phyloP scores from a whole-genome alignment of 345 rosid genomes.

The Populus euphratica region DNA sequence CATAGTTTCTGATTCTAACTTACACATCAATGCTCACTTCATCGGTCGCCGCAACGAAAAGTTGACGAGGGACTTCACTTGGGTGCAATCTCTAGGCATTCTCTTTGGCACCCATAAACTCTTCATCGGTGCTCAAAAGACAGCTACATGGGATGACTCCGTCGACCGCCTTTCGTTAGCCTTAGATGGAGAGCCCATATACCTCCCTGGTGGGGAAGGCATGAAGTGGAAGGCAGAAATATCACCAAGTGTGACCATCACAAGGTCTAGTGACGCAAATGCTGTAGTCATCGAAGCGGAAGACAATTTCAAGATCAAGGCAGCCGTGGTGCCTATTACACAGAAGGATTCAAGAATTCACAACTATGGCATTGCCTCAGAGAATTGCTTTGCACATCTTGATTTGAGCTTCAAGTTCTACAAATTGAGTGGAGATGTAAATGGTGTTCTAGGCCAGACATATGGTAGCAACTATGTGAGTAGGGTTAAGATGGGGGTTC shows the following conservation, averaged over 20 bases:
- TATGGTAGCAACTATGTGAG: conserved; percentile 46
- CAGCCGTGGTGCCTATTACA: conserved; percentile 25
- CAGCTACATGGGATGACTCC: conserved; percentile 29
- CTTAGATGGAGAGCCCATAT: conserved; percentile 20
- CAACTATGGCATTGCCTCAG: conserved; percentile 33
- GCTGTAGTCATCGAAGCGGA: conserved; percentile 15
- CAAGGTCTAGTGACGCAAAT: conserved; percentile 11
- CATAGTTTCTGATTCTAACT: conserved; percentile 28
- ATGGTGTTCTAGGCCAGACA: conserved; percentile 58
- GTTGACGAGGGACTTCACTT: conserved; percentile 29
- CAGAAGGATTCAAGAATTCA: conserved; percentile 25
- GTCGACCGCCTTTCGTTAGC: conserved; percentile 24
- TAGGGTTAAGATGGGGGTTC: conserved; percentile 49
- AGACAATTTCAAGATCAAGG: conserved; percentile 24
- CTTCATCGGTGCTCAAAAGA: conserved; percentile 23
- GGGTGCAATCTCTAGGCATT: conserved; percentile 30
- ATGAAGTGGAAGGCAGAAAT: conserved; percentile 4
- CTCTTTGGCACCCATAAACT: conserved; percentile 27
- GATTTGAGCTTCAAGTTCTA: conserved; percentile 59
- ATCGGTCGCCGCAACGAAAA: conserved; percentile 15
- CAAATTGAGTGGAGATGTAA: conserved; percentile 37
- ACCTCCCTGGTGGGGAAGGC: conserved; percentile 18
- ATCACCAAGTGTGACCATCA: conserved; percentile 11
- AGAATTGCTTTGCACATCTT: conserved; percentile 61
- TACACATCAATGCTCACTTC: conserved; percentile 37